Conservation (phyloP, 345 rosid species). For the Lumnitzera littorea region DNA sequence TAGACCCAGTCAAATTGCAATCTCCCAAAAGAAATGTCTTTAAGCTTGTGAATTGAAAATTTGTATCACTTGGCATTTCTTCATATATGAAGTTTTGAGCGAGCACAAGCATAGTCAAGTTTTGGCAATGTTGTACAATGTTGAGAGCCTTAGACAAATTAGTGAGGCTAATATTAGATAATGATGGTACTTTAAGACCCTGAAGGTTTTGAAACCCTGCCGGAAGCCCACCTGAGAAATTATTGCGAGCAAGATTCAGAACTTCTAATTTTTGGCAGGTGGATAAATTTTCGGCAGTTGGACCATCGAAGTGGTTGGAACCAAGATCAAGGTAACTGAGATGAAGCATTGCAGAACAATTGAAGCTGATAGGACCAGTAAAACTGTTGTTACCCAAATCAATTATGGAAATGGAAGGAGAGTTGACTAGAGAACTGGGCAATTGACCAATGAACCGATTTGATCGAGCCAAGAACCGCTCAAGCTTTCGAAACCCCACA, state of each 20-base stretch:
- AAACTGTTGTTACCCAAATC: conserved; percentile 7
- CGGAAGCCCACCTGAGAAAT: conserved; percentile 6
- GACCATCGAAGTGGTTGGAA: conserved; percentile 3
- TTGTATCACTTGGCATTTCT: neutral
- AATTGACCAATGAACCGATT: conserved; percentile 4
- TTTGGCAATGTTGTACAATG: neutral
- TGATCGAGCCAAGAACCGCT: conserved; percentile 1
- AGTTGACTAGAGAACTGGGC: conserved; percentile 7
- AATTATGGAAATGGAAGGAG: neutral
- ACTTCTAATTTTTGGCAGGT: conserved; percentile 2
- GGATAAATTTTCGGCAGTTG: conserved; percentile 7
- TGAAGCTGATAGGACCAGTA: conserved; percentile 1
- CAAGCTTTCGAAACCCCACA: conserved; percentile 1
- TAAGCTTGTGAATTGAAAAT: conserved; percentile 2
- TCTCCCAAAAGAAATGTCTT: conserved; percentile 1
- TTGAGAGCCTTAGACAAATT: neutral
- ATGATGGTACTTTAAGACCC: conserved; percentile 3
- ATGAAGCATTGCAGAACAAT: conserved; percentile 7
- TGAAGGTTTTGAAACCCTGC: conserved; percentile 7
- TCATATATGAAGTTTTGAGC: neutral
- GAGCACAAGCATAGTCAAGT: conserved; percentile 4
- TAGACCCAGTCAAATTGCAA: conserved; percentile 1
- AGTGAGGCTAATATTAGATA: conserved; percentile 2
- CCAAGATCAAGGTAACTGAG: conserved; percentile 2
- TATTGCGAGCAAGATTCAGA: conserved; percentile 7